Conservation (phyloP, 345 rosid genomes). For the Lagerstroemia speciosa region DNA sequence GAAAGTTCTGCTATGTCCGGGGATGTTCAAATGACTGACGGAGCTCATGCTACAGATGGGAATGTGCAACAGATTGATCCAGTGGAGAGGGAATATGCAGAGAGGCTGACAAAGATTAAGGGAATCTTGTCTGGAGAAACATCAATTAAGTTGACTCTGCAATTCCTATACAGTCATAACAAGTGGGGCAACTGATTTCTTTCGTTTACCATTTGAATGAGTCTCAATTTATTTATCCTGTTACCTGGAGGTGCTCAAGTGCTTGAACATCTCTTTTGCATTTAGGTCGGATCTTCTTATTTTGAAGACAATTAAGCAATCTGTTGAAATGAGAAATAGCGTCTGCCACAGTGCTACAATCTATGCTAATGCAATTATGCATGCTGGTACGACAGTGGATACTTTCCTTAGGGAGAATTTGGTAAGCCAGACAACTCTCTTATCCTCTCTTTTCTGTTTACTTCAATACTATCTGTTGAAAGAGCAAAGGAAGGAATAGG, state of each 20-base stretch:
- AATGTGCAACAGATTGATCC: slow-evolving; percentile 47
- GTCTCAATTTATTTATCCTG: neutral
- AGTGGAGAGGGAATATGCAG: slow-evolving; percentile 55
- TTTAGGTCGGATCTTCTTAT: slow-evolving; percentile 92
- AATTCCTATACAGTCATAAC: slow-evolving; percentile 88
- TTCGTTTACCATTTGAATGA: neutral
- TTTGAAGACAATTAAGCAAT: slow-evolving; percentile 92
- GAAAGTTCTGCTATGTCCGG: slow-evolving; percentile 43
- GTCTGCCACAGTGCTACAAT: slow-evolving; percentile 99
- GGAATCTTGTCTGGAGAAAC: slow-evolving; percentile 97
- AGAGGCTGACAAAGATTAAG: slow-evolving; percentile 70
- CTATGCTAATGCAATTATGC: slow-evolving; percentile 98
- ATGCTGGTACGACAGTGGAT: slow-evolving; percentile 99
- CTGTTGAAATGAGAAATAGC: slow-evolving; percentile 97
- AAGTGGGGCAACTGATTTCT: slow-evolving; percentile 37
- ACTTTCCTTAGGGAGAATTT: slow-evolving; percentile 95
- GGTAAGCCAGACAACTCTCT: slow-evolving; percentile 25
- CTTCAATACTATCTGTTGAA: neutral
- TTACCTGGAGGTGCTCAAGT: neutral
- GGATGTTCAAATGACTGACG: slow-evolving; percentile 85
- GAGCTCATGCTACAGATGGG: slow-evolving; percentile 36
- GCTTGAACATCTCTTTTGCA: slow-evolving; percentile 12
- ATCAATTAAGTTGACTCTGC: slow-evolving; percentile 85
- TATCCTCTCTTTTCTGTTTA: neutral
- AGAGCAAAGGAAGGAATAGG: neutral